phyloP scores from a whole-genome alignment of 306 rosid species.

The Hippophae gyantsensis region DNA sequence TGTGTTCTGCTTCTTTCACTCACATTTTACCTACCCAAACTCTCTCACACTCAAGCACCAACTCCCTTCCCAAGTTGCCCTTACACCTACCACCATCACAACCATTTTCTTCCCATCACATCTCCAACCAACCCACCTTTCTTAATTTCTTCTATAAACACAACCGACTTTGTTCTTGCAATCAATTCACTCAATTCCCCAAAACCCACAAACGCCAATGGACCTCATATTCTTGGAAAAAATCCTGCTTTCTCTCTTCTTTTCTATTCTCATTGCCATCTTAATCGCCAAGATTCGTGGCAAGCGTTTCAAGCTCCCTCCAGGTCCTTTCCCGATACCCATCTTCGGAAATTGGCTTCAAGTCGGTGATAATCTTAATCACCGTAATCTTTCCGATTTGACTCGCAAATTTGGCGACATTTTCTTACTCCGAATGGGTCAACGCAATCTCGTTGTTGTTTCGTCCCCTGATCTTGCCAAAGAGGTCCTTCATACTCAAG shows the following conservation, averaged over 20 bases:
- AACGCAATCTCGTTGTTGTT: background rate
- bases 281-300: constrained; percentile 5
- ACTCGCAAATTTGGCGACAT: constrained; percentile 1
- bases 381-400: background rate
- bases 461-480: constrained; percentile 5
- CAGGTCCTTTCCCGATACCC: background rate
- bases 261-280: constrained; percentile 1
- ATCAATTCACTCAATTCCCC: background rate
- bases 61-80: no score
- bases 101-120: no score
- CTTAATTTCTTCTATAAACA: no score
- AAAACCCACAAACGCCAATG: background rate
- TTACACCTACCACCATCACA: no score
- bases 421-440: constrained; percentile 4
- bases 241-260: constrained; percentile 7
- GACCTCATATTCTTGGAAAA: background rate
- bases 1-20: no score
- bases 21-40: no score
- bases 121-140: no score
- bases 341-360: constrained; percentile 9
- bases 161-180: no score
- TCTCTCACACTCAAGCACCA: no score
- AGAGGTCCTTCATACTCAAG: constrained; percentile 1
- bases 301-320: constrained; percentile 10
- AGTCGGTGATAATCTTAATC: constrained; percentile 7